These are phyloP conservation scores for Chaetomidium leptoderma DNA, from an alignment of 495 filamentous ascomycete genomes.

Conservation along the genomic window DNA sequence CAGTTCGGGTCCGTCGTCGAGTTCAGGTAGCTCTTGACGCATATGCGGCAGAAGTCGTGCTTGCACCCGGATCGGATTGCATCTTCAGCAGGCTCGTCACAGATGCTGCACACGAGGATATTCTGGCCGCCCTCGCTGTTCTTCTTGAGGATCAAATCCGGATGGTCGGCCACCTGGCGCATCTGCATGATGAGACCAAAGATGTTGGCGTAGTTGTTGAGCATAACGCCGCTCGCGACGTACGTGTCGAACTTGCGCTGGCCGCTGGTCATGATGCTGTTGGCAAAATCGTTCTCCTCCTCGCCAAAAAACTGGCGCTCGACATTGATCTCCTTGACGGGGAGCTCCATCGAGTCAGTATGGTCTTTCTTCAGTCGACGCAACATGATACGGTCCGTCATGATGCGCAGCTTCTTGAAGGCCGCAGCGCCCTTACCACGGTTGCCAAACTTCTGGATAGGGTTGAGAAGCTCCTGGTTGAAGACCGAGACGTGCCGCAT, in stretches of 20 bases:
- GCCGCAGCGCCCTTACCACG: constrained; percentile 56
- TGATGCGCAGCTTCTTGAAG: constrained; percentile 72
- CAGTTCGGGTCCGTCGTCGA: constrained; percentile 76
- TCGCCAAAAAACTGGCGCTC: constrained; percentile 94
- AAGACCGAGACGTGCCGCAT: constrained; percentile 91
- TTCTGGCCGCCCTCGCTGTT: constrained; percentile 81
- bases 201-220: constrained; percentile 94
- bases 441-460: constrained; percentile 57
- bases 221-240: constrained; percentile 85
- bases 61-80: constrained; percentile 86
- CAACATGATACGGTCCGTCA: constrained; percentile 90
- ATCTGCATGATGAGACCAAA: constrained; percentile 93
- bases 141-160: constrained; percentile 88
- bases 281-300: constrained; percentile 91
- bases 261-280: constrained; percentile 87
- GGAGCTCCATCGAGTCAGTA: constrained; percentile 88
- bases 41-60: constrained; percentile 92
- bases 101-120: constrained; percentile 84
- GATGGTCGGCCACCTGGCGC: constrained; percentile 94
- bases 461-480: constrained; percentile 91
- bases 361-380: constrained; percentile 88
- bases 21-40: constrained; percentile 76
- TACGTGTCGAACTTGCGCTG: constrained; percentile 89
- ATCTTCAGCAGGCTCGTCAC: constrained; percentile 92
- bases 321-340: constrained; percentile 86